Percentiles rank a stretch among this genome's conserved stretches.
These are phyloP conservation scores for Nothophaeocryptopus gaeumannii DNA, from an alignment of 2,329 filamentous ascomycete genomes.

Conservation along the genomic window DNA sequence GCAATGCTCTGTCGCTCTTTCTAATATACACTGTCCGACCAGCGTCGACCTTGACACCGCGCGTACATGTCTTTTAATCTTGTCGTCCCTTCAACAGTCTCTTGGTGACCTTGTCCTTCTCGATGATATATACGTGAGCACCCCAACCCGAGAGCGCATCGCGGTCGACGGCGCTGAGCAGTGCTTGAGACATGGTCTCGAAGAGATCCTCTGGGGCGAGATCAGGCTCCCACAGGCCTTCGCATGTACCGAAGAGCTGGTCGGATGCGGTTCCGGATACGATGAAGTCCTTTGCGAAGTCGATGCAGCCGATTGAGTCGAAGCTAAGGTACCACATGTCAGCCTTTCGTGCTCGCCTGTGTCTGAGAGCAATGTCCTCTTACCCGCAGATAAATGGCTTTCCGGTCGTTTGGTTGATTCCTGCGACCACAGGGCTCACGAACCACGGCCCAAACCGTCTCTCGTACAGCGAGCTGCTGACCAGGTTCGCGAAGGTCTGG, in stretches of 20 bases:
- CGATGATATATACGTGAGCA: conserved; percentile 98
- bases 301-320: conserved; percentile 98
- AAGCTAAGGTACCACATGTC: conserved; percentile 50
- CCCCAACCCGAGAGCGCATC: conserved; percentile 98
- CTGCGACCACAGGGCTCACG: conserved; percentile 89
- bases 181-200: conserved; percentile 94
- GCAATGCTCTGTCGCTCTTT: conserved; percentile 10
- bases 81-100: conserved; percentile 96
- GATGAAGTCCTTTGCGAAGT: conserved; percentile 99
- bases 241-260: conserved; percentile 98
- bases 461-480: conserved; percentile 89
- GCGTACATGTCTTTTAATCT: conserved; percentile 51
- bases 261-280: conserved; percentile 94
- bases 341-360: too few species aligned
- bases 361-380: conserved; percentile 3
- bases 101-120: conserved; percentile 99
- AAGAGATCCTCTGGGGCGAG: conserved; percentile 93
- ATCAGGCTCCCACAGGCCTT: conserved; percentile 96
- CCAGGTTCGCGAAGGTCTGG: conserved; percentile 92
- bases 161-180: conserved; percentile 93
- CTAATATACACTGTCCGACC: conserved; percentile 19
- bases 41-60: background rate
- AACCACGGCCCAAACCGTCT: conserved; percentile 95
- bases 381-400: conserved; percentile 93
- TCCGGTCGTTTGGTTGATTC: conserved; percentile 88